Evolutionary conservation across 345 rosid genomes (phyloP).

Genomic region (Camelina sativa): DNA sequence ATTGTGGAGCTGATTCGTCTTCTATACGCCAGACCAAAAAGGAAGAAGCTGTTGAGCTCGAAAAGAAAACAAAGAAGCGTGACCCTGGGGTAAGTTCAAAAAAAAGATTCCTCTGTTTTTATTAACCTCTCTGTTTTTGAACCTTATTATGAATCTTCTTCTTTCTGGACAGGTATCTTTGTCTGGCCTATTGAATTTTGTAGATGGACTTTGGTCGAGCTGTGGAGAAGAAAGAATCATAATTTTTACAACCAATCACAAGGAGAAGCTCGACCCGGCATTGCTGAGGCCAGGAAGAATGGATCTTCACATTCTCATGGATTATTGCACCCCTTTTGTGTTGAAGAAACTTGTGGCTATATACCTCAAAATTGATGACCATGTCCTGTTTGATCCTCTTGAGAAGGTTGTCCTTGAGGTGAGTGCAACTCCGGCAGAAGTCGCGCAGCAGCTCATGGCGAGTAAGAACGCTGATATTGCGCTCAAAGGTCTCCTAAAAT

Average conservation of each 20-base stretch:
- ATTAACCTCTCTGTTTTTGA: background rate
- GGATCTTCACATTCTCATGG: slow-evolving; percentile 48
- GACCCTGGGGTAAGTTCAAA: slow-evolving; percentile 26
- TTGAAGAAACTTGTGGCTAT: slow-evolving; percentile 42
- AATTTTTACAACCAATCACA: slow-evolving; percentile 45
- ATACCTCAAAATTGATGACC: slow-evolving; percentile 37
- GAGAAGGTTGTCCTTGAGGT: slow-evolving; percentile 39
- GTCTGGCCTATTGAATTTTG: slow-evolving; percentile 44
- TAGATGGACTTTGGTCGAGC: slow-evolving; percentile 46
- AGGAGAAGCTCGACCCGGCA: slow-evolving; percentile 45
- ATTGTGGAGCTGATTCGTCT: slow-evolving; percentile 40
- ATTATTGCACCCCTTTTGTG: slow-evolving; percentile 41
- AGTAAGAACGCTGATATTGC: slow-evolving; percentile 36
- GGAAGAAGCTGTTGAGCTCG: slow-evolving; percentile 13
- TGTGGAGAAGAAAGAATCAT: slow-evolving; percentile 48
- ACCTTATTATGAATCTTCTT: slow-evolving; percentile 1
- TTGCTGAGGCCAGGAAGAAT: slow-evolving; percentile 42
- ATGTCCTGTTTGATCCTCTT: slow-evolving; percentile 34
- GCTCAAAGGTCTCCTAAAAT: slow-evolving; percentile 27
- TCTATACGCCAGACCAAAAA: slow-evolving; percentile 19
- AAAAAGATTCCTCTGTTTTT: slow-evolving; percentile 4
- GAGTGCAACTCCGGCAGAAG: slow-evolving; percentile 41
- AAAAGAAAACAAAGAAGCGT: slow-evolving; percentile 27
- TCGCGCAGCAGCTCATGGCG: slow-evolving; percentile 45
- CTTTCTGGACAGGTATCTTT: slow-evolving; percentile 28